Evolutionary conservation across 2,329 filamentous ascomycete genomes (phyloP).

Genomic region (Cercospora zeae-maydis): DNA sequence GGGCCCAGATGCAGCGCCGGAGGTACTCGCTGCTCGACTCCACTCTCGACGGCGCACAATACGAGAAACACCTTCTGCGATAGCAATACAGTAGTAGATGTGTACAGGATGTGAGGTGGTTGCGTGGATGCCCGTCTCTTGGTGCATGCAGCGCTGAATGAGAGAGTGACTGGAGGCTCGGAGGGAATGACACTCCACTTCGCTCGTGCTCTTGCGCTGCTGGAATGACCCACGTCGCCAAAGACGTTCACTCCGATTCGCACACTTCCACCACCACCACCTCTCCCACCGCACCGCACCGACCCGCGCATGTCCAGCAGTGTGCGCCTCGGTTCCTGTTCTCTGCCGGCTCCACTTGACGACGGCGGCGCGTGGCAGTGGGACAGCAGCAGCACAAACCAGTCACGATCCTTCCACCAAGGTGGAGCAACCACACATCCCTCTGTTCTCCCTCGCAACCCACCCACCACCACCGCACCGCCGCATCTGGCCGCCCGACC

Average conservation of each 20-base stretch:
- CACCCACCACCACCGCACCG: conserved; percentile 27
- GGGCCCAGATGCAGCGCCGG: not conserved
- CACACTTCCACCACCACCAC: not conserved
- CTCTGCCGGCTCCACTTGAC: not conserved
- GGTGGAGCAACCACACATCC: not conserved
- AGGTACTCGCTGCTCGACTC: not conserved
- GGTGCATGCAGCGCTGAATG: not conserved
- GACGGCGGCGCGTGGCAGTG: not conserved
- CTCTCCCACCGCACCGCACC: not conserved
- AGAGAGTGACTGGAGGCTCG: not conserved
- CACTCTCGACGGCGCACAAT: not conserved
- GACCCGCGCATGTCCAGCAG: not conserved
- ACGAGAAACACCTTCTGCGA: not conserved
- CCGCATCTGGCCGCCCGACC: conserved; percentile 28
- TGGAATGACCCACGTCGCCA: not conserved
- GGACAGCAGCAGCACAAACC: not conserved
- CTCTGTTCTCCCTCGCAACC: not conserved
- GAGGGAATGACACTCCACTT: not conserved
- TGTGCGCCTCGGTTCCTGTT: not conserved
- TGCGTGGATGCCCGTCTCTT: not conserved
- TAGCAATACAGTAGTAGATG: not conserved
- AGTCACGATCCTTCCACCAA: conserved; percentile 1
- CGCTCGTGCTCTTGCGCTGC: not conserved
- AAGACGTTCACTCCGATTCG: not conserved
- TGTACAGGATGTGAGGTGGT: not conserved